phyloP scores from a whole-genome alignment of 306 rosid genomes.

The Delonix regia region DNA sequence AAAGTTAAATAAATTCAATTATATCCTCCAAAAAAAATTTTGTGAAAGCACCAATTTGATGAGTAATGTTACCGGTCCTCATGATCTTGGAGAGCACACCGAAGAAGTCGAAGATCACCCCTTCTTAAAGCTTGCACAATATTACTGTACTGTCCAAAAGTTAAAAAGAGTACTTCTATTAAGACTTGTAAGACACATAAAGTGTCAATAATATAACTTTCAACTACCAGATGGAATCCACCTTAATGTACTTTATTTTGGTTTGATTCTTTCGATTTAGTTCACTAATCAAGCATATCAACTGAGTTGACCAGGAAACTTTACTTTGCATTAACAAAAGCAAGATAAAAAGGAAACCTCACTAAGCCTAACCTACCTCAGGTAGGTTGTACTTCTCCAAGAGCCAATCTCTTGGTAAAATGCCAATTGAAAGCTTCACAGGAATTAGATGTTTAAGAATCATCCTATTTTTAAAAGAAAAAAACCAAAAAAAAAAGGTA shows the following conservation, averaged over 20 bases:
- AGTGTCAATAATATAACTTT: constrained; percentile 17
- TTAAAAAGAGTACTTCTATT: constrained; percentile 25
- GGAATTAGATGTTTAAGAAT: constrained; percentile 93
- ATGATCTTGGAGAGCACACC: constrained; percentile 80
- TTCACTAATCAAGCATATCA: constrained; percentile 22
- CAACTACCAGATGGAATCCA: constrained; percentile 16
- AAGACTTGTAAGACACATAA: constrained; percentile 24
- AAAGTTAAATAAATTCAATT: constrained; percentile 28
- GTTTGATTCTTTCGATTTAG: constrained; percentile 8
- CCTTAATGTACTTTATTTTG: constrained; percentile 10
- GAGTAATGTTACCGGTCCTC: constrained; percentile 68
- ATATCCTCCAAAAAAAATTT: constrained; percentile 18
- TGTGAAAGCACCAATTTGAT: background rate
- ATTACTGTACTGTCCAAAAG: constrained; percentile 67
- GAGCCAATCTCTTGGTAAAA: constrained; percentile 76
- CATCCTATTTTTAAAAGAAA: constrained; percentile 59
- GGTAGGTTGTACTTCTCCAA: constrained; percentile 75
- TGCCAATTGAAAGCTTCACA: constrained; percentile 95
- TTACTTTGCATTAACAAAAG: background rate
- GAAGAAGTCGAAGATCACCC: constrained; percentile 94
- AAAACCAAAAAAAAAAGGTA: background rate
- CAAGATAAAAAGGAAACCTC: constrained; percentile 8
- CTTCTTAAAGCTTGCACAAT: constrained; percentile 78
- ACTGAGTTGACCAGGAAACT: background rate
- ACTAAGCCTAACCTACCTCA: constrained; percentile 60